Conservation (phyloP, 2,329 filamentous ascomycete genomes). For the Talaromyces sp. region DNA sequence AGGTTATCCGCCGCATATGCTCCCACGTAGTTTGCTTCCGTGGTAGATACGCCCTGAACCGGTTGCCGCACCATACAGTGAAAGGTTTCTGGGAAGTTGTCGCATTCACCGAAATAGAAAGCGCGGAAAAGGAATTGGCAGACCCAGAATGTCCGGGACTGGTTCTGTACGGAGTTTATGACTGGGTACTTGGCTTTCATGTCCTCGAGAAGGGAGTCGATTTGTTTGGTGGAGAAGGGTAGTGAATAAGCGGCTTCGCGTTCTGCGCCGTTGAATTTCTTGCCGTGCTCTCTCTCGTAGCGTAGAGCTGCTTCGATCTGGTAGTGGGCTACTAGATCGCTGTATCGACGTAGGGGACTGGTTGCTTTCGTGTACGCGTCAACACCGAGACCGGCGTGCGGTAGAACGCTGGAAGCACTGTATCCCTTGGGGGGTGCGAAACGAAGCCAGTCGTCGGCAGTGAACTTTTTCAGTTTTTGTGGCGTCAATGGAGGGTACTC, state of each 20-base stretch:
- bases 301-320: constrained; percentile 63
- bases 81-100: constrained; percentile 50
- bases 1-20: constrained; percentile 33
- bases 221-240: constrained; percentile 50
- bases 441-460: constrained; percentile 40
- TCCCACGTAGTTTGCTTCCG: constrained; percentile 24
- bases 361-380: constrained; percentile 58
- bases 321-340: constrained; percentile 62
- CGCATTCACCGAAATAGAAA: constrained; percentile 54
- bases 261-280: constrained; percentile 38
- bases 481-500: constrained; percentile 42
- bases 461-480: constrained; percentile 44
- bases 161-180: constrained; percentile 39
- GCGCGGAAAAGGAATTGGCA: constrained; percentile 58
- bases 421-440: constrained; percentile 40
- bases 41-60: constrained; percentile 25
- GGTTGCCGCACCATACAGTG: constrained; percentile 35
- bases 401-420: constrained; percentile 48
- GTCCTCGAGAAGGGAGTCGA: constrained; percentile 52
- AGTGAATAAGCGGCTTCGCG: constrained; percentile 36
- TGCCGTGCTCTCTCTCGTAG: constrained; percentile 51
- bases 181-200: constrained; percentile 43
- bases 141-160: constrained; percentile 50
- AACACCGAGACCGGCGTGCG: constrained; percentile 53
- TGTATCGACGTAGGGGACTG: constrained; percentile 60